Evolutionary conservation across 371 early-diverging fungal species (phyloP), one percentile per base, ranked within the genome.

Genomic region (Mortierella sp.): DNA sequence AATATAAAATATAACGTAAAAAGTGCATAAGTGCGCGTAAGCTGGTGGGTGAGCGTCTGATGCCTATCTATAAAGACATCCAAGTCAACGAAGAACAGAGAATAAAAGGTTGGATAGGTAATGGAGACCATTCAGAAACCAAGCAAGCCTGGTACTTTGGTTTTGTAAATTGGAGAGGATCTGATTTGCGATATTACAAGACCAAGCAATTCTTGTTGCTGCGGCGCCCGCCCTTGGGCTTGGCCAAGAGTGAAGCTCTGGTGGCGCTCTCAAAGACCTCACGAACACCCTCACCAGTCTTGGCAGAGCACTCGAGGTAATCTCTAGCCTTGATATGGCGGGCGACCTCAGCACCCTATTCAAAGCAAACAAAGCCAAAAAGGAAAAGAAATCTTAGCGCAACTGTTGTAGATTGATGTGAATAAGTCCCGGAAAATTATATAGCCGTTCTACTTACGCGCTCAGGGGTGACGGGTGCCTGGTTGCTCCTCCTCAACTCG

Each of bases 221-320:
- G 48, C 76, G 69, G 59, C 76, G 72, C 21, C 76, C 68, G 24
- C 53, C 58, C 76, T 72, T 80, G 67, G 75, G 75, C 70, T 75
- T 80, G 55, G 85, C 87, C 84, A 92, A 84, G 61, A 96, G 86
- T 36, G 96, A 95, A 47, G 96, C 96, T 61, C 97, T 90, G 53
- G 97, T 95, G 28, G 97, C 97, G 69, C 92, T 90, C 83, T 95
- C 96, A 88, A 97, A 96, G 58, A 98, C 99, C 77, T 98, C 97
- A 71, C 91, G 90, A 63, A 99, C 97, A 74, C 96, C 96, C 59
- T 96, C 95, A 68, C 95, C 94, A 53, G 88, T 90, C 88, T 94
- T 95, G 77, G 99, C 98, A 64, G 95, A 95, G 87, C 99, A 99
- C 85, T 99, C 98, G 76, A 97, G 86, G 88, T 97, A 97, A 80